phyloP scores from a whole-genome alignment of 805 yeast genomes.

The Blastobotrys terrestris region DNA sequence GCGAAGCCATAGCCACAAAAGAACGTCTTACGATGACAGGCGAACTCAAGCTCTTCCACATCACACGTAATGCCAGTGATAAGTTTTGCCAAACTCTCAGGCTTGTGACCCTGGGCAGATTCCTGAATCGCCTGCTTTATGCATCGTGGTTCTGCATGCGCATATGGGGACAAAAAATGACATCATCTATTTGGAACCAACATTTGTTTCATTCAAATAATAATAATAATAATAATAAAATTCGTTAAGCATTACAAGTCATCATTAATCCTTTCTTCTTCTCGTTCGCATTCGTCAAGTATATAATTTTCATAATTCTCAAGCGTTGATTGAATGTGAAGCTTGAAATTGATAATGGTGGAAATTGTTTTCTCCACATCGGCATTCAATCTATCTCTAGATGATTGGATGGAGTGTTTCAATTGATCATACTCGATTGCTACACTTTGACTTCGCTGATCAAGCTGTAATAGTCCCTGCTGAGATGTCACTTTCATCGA shows the following conservation, averaged over 20 bases:
- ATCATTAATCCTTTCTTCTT: not conserved
- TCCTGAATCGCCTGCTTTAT: no score
- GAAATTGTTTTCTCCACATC: slow-evolving; percentile 55
- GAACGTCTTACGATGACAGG: no score
- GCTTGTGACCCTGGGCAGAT: no score
- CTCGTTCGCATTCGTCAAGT: slow-evolving; percentile 1
- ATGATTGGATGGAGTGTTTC: slow-evolving; percentile 38
- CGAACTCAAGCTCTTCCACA: no score
- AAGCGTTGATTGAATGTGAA: slow-evolving; percentile 56
- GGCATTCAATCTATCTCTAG: slow-evolving; percentile 44
- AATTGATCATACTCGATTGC: slow-evolving; percentile 49
- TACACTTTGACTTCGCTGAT: slow-evolving; percentile 44
- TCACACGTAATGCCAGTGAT: no score
- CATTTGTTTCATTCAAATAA: not conserved
- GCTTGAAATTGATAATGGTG: slow-evolving; percentile 55
- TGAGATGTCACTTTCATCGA: slow-evolving; percentile 43
- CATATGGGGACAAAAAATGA: no score
- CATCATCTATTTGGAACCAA: no score
- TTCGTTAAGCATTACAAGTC: not conserved
- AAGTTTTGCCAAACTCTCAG: no score
- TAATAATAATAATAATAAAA: not conserved
- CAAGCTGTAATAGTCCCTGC: slow-evolving; percentile 45
- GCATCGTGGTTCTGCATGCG: no score
- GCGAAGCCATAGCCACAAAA: no score
- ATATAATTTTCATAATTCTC: slow-evolving; percentile 35